These are phyloP conservation scores for Fusarium sp. DNA, from an alignment of 2,329 filamentous ascomycete species.

Conservation along the genomic window DNA sequence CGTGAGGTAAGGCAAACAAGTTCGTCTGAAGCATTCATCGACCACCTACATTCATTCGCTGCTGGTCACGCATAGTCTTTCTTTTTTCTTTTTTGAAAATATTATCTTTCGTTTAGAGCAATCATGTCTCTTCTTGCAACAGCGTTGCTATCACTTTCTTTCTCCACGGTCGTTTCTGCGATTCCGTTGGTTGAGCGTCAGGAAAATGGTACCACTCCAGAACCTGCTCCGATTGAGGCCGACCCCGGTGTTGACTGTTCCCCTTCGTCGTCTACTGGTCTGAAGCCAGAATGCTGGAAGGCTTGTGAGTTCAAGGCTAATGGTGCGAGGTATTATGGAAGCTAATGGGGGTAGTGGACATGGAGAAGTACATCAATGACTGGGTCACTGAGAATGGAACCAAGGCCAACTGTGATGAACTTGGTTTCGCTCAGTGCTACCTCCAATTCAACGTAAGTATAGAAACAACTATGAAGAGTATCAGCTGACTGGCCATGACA, in stretches of 20 bases:
- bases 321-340: fast-evolving
- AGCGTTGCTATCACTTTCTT: constrained; percentile 2
- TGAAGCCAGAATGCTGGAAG: constrained; percentile 27
- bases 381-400: constrained; percentile 22
- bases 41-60: constrained; percentile 4
- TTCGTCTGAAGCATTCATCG: background rate
- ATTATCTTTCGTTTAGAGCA: constrained; percentile 5
- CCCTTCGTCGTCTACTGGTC: constrained; percentile 6
- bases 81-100: background rate
- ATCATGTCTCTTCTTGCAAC: constrained; percentile 16
- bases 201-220: background rate
- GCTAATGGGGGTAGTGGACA: constrained; percentile 10
- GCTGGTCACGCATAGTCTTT: background rate
- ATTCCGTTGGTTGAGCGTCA: constrained; percentile 10
- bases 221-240: background rate
- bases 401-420: constrained; percentile 10
- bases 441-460: constrained; percentile 14
- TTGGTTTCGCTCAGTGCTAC: constrained; percentile 26
- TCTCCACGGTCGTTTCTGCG: constrained; percentile 16
- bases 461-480: fast-evolving
- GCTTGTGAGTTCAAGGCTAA: background rate
- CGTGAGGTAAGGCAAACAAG: background rate
- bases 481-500: fast-evolving
- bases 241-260: constrained; percentile 16
- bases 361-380: constrained; percentile 29